Base-by-base conservation (phyloP, 371 early-diverging fungal species). In the Circinella minor region DNA sequence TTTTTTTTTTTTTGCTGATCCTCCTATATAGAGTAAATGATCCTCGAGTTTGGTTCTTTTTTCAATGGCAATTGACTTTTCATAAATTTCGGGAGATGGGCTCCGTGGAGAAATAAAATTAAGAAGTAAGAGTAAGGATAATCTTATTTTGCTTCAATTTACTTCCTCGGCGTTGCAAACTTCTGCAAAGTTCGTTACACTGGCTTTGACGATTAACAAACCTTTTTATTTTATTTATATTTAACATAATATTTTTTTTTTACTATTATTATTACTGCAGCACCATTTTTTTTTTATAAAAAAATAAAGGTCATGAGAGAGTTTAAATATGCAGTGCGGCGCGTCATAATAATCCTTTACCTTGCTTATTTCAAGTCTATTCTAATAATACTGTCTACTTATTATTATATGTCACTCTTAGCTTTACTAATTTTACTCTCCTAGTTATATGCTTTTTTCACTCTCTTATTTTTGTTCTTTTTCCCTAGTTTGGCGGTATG, bases 111-210 rank as follows among this genome's bases (percentile, higher is more conserved):
- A 27, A 27, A 27, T 27, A 43, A 9, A 43, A 6, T 43, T 6
- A 43, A 43, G 43, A 43, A 11, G n/a, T n/a, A n/a, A n/a, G 43
- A 43, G 43, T 9, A 43, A 11, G 6, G 11, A 43, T 43, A 43
- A 43, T 43, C 6, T 6, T 51, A 18, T 27, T 55, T 55, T 20
- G 57, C 57, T 20, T 57, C 57, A 20, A 43, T 11, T 9, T 9
- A 43, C 27, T 27, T 27, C 27, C 27, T 27, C 27, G 27, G 27
- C 27, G 27, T 27, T 43, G 11, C 6, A 57, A 57, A 57, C 57
- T 57, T 57, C 57, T 57, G 57, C 57, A 57, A 57, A 18, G 57
- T 57, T 18, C 57, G 57, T 57, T 57, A 57, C 57, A 57, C 57
- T 27, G 27, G 27, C 20, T 27, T 27, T 57, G 27, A 57, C 57